Percentiles rank a stretch among this genome's conserved stretches.
Evolutionary conservation across 2,329 filamentous ascomycete genomes (phyloP).

Genomic region (Fusarium duplospermum): DNA sequence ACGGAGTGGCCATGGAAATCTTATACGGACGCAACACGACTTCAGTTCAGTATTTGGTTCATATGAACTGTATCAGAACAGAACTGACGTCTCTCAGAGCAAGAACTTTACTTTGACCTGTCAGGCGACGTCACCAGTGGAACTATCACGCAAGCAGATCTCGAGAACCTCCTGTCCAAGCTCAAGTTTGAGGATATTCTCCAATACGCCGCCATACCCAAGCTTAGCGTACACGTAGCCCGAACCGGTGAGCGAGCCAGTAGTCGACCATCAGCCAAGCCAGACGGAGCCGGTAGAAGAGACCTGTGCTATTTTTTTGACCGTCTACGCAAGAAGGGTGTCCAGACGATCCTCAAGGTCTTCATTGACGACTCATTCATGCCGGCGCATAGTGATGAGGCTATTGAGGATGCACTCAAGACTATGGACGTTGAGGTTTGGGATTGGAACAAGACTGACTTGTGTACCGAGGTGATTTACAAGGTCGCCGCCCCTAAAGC

Average conservation of each 20-base stretch:
- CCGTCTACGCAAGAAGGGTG: not conserved
- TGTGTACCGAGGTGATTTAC: conserved; percentile 14
- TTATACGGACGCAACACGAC: conserved; percentile 7
- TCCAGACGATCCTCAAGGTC: not conserved
- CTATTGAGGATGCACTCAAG: conserved; percentile 10
- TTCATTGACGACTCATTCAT: conserved; percentile 1
- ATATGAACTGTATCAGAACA: not conserved
- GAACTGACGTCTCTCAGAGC: not conserved
- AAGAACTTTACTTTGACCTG: conserved; percentile 14
- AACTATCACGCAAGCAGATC: not conserved
- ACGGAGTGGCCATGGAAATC: conserved; percentile 8
- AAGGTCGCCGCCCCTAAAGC: not conserved
- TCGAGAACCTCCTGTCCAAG: conserved; percentile 2
- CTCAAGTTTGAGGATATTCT: conserved; percentile 10
- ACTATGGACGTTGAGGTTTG: conserved; percentile 4
- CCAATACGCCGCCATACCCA: conserved; percentile 12
- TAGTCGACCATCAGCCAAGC: not conserved
- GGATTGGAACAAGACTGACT: conserved; percentile 19
- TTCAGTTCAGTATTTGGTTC: not conserved
- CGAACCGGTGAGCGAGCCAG: not conserved
- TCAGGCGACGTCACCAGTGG: not conserved
- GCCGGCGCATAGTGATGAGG: conserved; percentile 14
- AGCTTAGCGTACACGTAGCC: not conserved
- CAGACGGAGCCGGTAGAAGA: not conserved
- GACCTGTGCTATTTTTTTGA: conserved; percentile 4